Percentiles rank a stretch among this genome's conserved stretches.
These are phyloP conservation scores for Rhizopus sp. DNA, from an alignment of 371 early-diverging fungal species.

Conservation along the genomic window DNA sequence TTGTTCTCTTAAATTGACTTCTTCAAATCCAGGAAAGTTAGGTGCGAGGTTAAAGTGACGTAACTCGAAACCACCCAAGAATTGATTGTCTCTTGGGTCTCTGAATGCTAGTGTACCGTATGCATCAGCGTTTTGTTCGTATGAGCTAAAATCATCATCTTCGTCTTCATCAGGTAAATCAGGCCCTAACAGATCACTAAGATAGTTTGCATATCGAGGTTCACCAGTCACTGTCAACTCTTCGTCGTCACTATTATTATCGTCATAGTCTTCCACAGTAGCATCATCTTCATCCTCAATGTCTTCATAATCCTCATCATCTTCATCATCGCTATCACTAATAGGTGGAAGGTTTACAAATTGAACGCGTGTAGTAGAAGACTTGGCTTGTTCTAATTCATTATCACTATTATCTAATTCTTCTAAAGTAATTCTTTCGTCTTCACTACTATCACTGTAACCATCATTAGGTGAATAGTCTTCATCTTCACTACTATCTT, in stretches of 20 bases:
- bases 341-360: too few relatives aligned
- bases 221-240: conserved; percentile 19
- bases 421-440: too few relatives aligned
- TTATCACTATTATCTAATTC: too few relatives aligned
- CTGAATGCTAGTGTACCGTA: conserved; percentile 25
- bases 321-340: too few relatives aligned
- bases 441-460: too few relatives aligned
- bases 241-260: conserved; percentile 8
- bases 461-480: too few relatives aligned
- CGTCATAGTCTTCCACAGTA: neutral
- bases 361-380: too few relatives aligned
- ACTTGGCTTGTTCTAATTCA: too few relatives aligned
- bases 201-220: conserved; percentile 19
- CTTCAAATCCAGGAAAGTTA: conserved; percentile 16
- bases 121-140: conserved; percentile 16
- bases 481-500: neutral
- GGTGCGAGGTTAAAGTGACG: conserved; percentile 26
- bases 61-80: conserved; percentile 31
- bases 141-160: conserved; percentile 16
- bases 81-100: conserved; percentile 24
- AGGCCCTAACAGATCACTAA: conserved; percentile 27
- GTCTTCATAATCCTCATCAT: neutral
- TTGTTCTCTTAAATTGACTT: conserved; percentile 20
- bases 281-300: neutral
- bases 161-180: conserved; percentile 33